phyloP scores from a whole-genome alignment of 1,284 basidiomycete species.

The Laetiporus sulphureus region DNA sequence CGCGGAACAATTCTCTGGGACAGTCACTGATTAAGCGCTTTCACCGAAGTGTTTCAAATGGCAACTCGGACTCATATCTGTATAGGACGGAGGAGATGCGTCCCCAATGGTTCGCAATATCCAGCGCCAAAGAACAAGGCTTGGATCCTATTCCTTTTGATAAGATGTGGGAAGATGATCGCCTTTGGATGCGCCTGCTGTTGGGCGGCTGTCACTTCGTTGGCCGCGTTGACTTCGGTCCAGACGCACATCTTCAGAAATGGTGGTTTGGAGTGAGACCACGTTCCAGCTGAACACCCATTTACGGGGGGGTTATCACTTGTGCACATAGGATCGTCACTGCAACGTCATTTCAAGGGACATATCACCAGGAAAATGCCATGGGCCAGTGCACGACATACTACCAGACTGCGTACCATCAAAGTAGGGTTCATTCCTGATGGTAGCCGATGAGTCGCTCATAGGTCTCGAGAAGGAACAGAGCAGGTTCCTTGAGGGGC shows the following conservation, averaged over 20 bases:
- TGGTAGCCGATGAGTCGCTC: no score
- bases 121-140: no score
- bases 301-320: background rate
- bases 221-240: conserved; percentile 50
- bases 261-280: conserved; percentile 69
- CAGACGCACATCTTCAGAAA: conserved; percentile 29
- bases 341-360: no score
- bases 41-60: background rate
- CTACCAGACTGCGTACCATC: no score
- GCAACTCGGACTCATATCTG: background rate
- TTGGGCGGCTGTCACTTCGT: conserved; percentile 40
- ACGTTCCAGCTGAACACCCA: no score
- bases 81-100: conserved; percentile 64
- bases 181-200: conserved; percentile 54
- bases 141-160: conserved; percentile 41
- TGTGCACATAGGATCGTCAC: no score
- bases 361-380: no score
- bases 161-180: conserved; percentile 61
- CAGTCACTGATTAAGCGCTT: conserved; percentile 48
- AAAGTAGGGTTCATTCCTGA: no score
- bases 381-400: no score
- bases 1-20: conserved; percentile 46
- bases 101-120: conserved; percentile 51
- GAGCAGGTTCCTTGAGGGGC: no score
- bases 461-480: no score